Evolutionary conservation across 371 early-diverging fungal genomes (phyloP).

Genomic region (Apophysomyces trapeziformis): DNA sequence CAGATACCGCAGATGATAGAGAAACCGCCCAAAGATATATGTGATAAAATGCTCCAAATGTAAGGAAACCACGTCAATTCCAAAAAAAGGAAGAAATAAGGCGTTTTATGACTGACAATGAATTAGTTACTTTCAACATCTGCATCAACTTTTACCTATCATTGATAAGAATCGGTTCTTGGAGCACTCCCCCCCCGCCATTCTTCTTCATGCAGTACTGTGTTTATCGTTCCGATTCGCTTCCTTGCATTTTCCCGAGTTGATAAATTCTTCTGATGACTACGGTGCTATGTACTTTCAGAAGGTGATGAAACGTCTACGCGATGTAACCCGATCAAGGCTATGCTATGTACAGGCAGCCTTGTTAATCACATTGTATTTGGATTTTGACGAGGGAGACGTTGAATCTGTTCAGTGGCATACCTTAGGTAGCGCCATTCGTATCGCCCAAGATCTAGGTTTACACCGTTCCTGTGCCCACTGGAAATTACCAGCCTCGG

Average conservation of each 20-base stretch:
- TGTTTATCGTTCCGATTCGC: constrained; percentile 49
- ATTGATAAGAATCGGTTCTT: constrained; percentile 52
- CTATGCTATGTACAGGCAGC: constrained; percentile 37
- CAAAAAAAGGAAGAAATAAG: constrained; percentile 7
- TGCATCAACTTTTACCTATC: constrained; percentile 57
- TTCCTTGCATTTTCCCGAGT: constrained; percentile 24
- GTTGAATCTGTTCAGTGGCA: constrained; percentile 48
- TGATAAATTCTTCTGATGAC: constrained; percentile 22
- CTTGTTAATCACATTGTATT: constrained; percentile 35
- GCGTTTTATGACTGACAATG: neutral
- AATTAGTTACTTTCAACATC: constrained; percentile 47
- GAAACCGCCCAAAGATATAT: constrained; percentile 19
- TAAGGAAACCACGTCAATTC: constrained; percentile 17
- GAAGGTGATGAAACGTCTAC: constrained; percentile 28
- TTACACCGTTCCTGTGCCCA: constrained; percentile 58
- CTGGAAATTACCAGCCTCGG: constrained; percentile 47
- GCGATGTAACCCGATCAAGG: constrained; percentile 23
- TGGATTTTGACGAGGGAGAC: constrained; percentile 38
- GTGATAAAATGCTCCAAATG: constrained; percentile 30
- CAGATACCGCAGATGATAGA: neutral
- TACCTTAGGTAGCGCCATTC: constrained; percentile 58
- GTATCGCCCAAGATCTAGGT: constrained; percentile 66
- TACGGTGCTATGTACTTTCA: constrained; percentile 35
- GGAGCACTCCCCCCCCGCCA: constrained; percentile 34
- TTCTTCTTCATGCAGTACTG: constrained; percentile 49